Evolutionary conservation across 164 flowering plant species (phyloP), one percentile per base, ranked within the genome.

Genomic region (Tetracentron sinense): DNA sequence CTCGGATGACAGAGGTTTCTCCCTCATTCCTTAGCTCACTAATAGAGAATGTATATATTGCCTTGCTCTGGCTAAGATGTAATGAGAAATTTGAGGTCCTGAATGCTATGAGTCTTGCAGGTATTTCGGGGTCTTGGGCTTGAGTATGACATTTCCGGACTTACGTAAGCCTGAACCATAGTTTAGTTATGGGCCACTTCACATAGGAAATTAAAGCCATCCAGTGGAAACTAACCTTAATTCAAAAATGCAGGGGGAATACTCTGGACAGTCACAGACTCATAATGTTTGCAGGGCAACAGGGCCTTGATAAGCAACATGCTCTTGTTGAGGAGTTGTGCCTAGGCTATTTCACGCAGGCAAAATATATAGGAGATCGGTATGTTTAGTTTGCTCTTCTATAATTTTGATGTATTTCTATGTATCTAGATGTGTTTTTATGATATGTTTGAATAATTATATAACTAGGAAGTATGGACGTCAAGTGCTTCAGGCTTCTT

Each of bases 241-340:
- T n/a, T 17, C 48, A 54, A 6, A 21, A 53, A 56, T 77, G 75
- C 92, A 93, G 98, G 75, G 98, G 99, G 67, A 89, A 74, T 64
- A 81, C 89, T 60, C 38, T 91, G 51, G 96, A 91, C 49, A 91
- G 99, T 74, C 99, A 94, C 74, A 83, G 96, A 74, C 84, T 91
- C 54, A 79, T 94, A 60, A 75, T 79, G 60, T 83, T 79, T 73
- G 93, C 97, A 38, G 93, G 86, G 42, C 69, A 73, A 35, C 91
- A 91, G 66, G 87, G 86, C 57, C 56, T 67, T 42, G 86, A 87
- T 60, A 94, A 89, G 84, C 97, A 94, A 67, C 85, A 89, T 72
- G 69, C 82, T 57, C 92, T 94, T 60, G 90, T 79, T 56, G 96
- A 94, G 71, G 97, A 91, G 73, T 72, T 94, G 25, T 71, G 60